Evolutionary conservation across 345 rosid genomes (phyloP), one percentile per base, ranked within the genome.

Genomic region (Geranium brycei): DNA sequence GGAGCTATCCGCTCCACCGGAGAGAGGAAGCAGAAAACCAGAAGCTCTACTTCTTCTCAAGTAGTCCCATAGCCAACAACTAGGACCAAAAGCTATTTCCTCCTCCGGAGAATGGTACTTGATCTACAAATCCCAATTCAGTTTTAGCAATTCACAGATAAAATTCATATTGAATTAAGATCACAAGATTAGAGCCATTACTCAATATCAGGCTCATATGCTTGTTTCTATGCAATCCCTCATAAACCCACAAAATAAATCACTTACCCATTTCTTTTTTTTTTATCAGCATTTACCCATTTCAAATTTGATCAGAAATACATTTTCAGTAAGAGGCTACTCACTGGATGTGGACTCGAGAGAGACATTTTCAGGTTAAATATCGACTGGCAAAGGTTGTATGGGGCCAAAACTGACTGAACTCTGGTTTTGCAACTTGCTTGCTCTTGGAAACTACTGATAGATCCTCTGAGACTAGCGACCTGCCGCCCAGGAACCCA

Each of bases 31-130:
- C 82, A 93, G 77, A 80, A 90, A 93, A 23, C 99, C 99, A 55
- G 96, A 90, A 68, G 99, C 96, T 59, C 91, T 95, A 70, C 96
- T 93, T 87, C 97, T 82, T 81, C 99, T 81, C 77, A 93, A 72
- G 68, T 93, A 88, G 78, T 93, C 99, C 99, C 97, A 93, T 31
- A 93, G 80, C 99, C 99, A 93, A 77, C 92, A 90, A 69, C 91
- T 91, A 23, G 99, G 92, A 23, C 99, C 99, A 74, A 80, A 87
- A 40, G 96, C 92, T 77, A 88, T 91, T 76, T 93, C 99, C 78
- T 88, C 99, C 82, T 91, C 91, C 57, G 96, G 91, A 76, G 88
- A 80, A 71, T 84, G 95, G 77, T 87, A 87, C 68, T 59, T 75
- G 61, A 85, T 83, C 99, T 93, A 62, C 65, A 80, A 57, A 70